phyloP scores from a whole-genome alignment of 805 yeast genomes.

The Blastobotrys attinorum region DNA sequence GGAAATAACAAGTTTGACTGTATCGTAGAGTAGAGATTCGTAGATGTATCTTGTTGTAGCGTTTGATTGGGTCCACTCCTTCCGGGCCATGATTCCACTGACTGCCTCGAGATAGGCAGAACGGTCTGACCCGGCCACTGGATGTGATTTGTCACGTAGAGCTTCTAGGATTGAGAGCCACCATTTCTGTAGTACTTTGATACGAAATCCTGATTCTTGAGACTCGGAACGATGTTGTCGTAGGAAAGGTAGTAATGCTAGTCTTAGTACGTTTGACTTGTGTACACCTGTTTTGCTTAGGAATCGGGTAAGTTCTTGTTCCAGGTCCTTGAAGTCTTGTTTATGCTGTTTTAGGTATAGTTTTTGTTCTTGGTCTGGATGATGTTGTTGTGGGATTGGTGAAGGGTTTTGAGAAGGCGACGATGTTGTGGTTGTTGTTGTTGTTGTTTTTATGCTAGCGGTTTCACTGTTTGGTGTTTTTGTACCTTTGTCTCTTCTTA shows the following conservation, averaged over 20 bases:
- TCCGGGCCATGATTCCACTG: constrained; percentile 30
- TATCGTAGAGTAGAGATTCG: constrained; percentile 34
- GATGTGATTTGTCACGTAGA: constrained; percentile 20
- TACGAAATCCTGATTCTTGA: constrained; percentile 17
- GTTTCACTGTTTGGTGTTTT: too few species aligned
- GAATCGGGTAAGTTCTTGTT: constrained; percentile 24
- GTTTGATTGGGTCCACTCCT: constrained; percentile 29
- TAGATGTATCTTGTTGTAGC: constrained; percentile 12
- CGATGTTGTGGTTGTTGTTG: constrained; percentile 15
- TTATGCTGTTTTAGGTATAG: constrained; percentile 8
- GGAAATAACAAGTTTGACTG: constrained; percentile 45
- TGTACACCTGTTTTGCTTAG: constrained; percentile 24
- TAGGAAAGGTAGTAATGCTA: constrained; percentile 34
- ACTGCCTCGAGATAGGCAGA: constrained; percentile 34
- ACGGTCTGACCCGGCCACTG: constrained; percentile 29
- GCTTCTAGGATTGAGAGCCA: constrained; percentile 31
- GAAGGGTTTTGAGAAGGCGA: not conserved
- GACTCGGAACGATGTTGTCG: constrained; percentile 23
- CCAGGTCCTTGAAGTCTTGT: constrained; percentile 22
- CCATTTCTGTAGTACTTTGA: constrained; percentile 30
- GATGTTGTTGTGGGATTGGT: not conserved
- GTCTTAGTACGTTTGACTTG: constrained; percentile 34
- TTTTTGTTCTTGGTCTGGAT: not conserved
- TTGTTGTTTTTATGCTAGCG: too few species aligned
- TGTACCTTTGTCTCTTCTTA: too few species aligned